Conservation (phyloP, 2,329 filamentous ascomycete genomes). For the Xylogone sp. region DNA sequence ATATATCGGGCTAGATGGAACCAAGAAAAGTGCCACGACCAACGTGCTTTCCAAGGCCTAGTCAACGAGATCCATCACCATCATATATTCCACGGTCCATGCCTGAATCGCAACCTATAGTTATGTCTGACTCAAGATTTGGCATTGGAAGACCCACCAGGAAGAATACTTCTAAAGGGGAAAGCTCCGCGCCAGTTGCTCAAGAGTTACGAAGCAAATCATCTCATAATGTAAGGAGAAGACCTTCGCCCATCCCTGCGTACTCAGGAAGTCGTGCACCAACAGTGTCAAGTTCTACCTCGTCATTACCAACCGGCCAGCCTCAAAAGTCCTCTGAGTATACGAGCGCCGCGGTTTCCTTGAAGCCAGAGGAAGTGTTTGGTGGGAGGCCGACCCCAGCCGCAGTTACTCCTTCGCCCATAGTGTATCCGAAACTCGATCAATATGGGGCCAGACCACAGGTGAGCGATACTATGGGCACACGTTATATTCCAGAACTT, state of each 20-base stretch:
- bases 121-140: constrained; percentile 14
- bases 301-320: too few species aligned
- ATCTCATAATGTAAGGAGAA: constrained; percentile 43
- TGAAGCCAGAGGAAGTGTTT: constrained; percentile 25
- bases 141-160: constrained; percentile 16
- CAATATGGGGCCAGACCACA: constrained; percentile 50
- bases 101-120: constrained; percentile 11
- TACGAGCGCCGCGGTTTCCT: constrained; percentile 17
- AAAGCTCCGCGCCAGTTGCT: constrained; percentile 2
- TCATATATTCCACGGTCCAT: constrained; percentile 7
- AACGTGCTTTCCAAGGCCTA: constrained; percentile 17
- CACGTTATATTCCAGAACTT: constrained; percentile 38
- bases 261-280: constrained; percentile 22
- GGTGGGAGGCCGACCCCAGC: constrained; percentile 35
- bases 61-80: constrained; percentile 15
- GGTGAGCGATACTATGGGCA: constrained; percentile 25
- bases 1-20: constrained; percentile 24
- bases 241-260: constrained; percentile 43
- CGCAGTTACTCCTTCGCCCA: constrained; percentile 12
- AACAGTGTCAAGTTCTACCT: constrained; percentile 11
- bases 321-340: constrained; percentile 12
- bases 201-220: constrained; percentile 21
- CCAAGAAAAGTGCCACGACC: constrained; percentile 13
- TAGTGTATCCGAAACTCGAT: constrained; percentile 51
- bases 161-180: constrained; percentile 6